Percentiles rank a stretch among this genome's conserved stretches.
phyloP scores from a whole-genome alignment of 129 eudicot genomes.

The Chrysanthemum makinoi region DNA sequence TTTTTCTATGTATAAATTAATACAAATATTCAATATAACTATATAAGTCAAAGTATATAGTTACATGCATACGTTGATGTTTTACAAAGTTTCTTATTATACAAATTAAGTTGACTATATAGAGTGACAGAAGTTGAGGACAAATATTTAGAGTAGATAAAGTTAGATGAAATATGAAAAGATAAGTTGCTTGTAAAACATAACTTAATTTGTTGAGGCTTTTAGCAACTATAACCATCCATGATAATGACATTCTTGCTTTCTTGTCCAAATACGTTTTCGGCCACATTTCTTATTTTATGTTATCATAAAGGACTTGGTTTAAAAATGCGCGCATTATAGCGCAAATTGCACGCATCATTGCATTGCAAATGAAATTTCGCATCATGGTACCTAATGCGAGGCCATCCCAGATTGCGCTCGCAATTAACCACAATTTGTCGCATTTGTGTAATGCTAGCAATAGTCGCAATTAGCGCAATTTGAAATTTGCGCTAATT shows the following conservation, averaged over 20 bases:
- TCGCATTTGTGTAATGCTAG: no score
- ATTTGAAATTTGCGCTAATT: no score
- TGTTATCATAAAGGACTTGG: no score
- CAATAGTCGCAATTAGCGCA: no score
- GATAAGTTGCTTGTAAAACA: conserved; percentile 33
- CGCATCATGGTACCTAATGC: no score
- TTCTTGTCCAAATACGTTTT: no score
- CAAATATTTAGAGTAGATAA: conserved; percentile 26
- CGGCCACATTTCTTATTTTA: not conserved
- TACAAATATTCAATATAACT: no score
- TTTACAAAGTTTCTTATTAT: not conserved
- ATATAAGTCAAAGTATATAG: not conserved
- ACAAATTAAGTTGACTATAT: not conserved
- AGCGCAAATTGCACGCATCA: no score
- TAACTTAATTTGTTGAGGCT: conserved; percentile 25
- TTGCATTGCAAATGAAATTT: no score
- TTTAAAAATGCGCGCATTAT: no score
- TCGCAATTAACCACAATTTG: no score
- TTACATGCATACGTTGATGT: not conserved
- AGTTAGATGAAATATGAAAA: conserved; percentile 16
- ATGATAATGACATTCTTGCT: conserved; percentile 19
- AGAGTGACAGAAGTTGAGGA: not conserved
- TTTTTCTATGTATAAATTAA: not conserved
- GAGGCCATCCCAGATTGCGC: no score
- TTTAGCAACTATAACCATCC: conserved; percentile 4